Conservation (phyloP, 2,329 filamentous ascomycete genomes). For the Bipolaris victoriae region DNA sequence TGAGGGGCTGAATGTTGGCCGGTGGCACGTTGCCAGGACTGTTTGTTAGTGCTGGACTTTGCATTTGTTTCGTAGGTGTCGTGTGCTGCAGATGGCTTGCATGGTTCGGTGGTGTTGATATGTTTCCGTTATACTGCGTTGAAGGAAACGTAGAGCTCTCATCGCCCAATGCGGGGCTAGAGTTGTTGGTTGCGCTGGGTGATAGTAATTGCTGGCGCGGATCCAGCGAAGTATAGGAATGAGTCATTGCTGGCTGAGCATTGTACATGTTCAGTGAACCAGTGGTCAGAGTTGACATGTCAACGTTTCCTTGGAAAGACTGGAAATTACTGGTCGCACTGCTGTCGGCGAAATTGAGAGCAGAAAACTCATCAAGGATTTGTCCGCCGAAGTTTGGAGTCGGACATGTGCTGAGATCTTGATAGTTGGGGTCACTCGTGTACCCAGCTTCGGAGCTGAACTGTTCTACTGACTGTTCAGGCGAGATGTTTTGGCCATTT, state of each 20-base stretch:
- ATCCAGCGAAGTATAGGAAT: conserved; percentile 30
- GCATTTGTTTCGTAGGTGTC: conserved; percentile 44
- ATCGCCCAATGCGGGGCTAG: conserved; percentile 46
- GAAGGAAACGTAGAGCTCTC: conserved; percentile 28
- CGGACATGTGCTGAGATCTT: conserved; percentile 41
- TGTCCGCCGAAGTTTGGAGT: conserved; percentile 42
- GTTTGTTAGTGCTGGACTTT: conserved; percentile 49
- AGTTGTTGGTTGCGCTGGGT: conserved; percentile 45
- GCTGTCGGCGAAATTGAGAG: conserved; percentile 40
- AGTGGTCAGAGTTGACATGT: conserved; percentile 39
- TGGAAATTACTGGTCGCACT: conserved; percentile 27
- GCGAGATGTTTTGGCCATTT: conserved; percentile 43
- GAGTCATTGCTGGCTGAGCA: conserved; percentile 33
- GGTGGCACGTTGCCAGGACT: conserved; percentile 41
- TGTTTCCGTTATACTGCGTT: conserved; percentile 30
- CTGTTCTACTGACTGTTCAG: conserved; percentile 48
- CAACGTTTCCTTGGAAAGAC: conserved; percentile 30
- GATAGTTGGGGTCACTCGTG: conserved; percentile 42
- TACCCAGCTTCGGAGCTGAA: conserved; percentile 46
- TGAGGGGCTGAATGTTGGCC: conserved; percentile 35
- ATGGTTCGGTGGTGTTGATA: conserved; percentile 39
- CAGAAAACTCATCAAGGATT: conserved; percentile 39
- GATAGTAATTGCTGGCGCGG: conserved; percentile 44
- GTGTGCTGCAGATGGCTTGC: conserved; percentile 28
- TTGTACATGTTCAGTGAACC: conserved; percentile 40